Evolutionary conservation across 163 green algal genomes (phyloP), one percentile per base, ranked within the genome.

Genomic region (Scenedesmus sp.): DNA sequence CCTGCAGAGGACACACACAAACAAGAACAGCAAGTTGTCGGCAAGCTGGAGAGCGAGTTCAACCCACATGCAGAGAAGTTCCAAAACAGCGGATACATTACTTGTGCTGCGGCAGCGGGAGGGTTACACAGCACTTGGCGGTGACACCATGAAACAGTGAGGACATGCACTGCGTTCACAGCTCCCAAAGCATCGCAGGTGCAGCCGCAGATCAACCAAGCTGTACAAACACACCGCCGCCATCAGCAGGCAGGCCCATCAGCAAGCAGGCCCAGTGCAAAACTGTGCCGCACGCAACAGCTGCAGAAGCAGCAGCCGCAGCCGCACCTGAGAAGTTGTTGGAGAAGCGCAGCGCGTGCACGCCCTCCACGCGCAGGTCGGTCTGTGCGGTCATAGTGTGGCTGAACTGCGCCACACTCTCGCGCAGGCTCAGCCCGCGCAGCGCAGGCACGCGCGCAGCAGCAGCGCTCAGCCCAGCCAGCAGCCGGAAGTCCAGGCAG

Each of bases 371-470:
- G 1, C 96, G 94, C 46, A 99, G 94, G 93, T 98, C 96, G 0
- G 96, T 95, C 95, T 99, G 96, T 81, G 95, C 96, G 10, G 96
- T 98, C 96, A 99, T 98, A 87, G 96, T 98, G 88, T 94, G 73
- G 70, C 90, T 95, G 94, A 99, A 99, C 92, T 99, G 97, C 46
- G 92, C 70, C 60, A 99, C 93, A 62, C 90, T 97, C 91, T 99
- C 95, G 57, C 97, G 93, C 64, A 99, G 92, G 62, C 92, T 95
- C 23, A 98, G 92, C 26, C 86, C 91, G 12, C 91, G 88, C 82
- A 96, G 94, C 55, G 87, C 82, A 10, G 55, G 90, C 86, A 95
- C 54, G 0, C 86, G 70, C 60, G 77, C 86, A 55, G 89, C 84
- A 18, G 91, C 91, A 54, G 91, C 67, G 26, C 91, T 89, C 20